Conservation (phyloP, 2,329 filamentous ascomycete species). For the Harringtonia lauricola region DNA sequence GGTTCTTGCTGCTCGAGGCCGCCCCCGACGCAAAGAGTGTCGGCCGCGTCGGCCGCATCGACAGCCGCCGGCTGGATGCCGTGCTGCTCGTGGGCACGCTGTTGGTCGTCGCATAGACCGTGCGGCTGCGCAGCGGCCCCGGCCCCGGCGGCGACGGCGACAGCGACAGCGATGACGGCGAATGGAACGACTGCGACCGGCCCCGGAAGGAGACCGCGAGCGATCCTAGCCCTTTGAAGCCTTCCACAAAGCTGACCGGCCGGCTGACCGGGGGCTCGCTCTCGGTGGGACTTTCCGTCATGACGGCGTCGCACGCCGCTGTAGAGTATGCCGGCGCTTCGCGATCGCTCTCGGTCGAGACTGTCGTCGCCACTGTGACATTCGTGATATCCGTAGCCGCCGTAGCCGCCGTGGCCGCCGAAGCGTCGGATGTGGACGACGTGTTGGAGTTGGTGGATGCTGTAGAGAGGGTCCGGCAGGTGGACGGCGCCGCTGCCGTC, state of each 20-base stretch:
- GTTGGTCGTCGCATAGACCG: too few relatives aligned
- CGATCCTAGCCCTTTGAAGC: not conserved
- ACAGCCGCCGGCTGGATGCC: not conserved
- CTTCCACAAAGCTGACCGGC: not conserved
- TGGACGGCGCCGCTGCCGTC: slow-evolving; percentile 1
- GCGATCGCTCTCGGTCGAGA: not conserved
- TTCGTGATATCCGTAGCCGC: not conserved
- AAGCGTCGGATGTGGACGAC: slow-evolving; percentile 1
- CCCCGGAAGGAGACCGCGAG: slow-evolving; percentile 3
- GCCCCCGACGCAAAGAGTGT: too few relatives aligned
- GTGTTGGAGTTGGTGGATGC: slow-evolving; percentile 14
- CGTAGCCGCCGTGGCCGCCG: slow-evolving; percentile 5
- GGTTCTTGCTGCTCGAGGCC: slow-evolving; percentile 1
- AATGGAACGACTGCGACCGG: not conserved
- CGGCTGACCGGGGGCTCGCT: not conserved
- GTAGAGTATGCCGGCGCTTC: not conserved
- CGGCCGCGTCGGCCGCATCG: slow-evolving; percentile 1
- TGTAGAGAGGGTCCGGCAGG: slow-evolving; percentile 14
- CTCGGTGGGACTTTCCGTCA: not conserved
- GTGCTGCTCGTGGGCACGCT: too few relatives aligned
- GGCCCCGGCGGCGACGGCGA: too few relatives aligned
- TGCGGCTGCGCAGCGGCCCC: too few relatives aligned
- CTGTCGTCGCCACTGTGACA: not conserved
- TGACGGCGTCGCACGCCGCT: not conserved
- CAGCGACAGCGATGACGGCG: not conserved